Percentiles rank a stretch among this genome's conserved stretches.
Conservation (phyloP, 352 stramenopile genomes). For the Phytophthora multivora region DNA sequence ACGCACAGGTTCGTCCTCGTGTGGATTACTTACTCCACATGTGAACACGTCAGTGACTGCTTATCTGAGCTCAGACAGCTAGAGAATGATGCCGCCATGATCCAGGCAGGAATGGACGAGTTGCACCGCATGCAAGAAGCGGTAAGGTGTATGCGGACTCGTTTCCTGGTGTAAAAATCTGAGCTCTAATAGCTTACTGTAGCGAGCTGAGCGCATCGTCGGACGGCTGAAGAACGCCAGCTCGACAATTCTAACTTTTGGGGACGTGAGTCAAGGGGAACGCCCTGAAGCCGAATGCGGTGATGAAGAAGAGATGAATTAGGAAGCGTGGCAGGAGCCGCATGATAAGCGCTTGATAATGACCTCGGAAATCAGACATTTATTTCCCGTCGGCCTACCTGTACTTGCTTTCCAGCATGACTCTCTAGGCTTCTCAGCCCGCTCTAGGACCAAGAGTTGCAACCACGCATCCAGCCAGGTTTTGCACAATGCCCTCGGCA, state of each 20-base stretch:
- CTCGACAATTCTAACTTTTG: slow-evolving; percentile 62
- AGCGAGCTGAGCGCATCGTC: slow-evolving; percentile 50
- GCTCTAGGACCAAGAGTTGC: slow-evolving; percentile 26
- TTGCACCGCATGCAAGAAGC: slow-evolving; percentile 59
- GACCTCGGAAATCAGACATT: slow-evolving; percentile 30
- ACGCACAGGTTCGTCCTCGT: slow-evolving; percentile 31
- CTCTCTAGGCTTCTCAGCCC: slow-evolving; percentile 26
- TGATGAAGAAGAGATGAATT: slow-evolving; percentile 30
- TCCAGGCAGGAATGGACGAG: slow-evolving; percentile 68
- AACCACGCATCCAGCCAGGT: slow-evolving; percentile 5
- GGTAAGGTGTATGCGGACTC: slow-evolving; percentile 24
- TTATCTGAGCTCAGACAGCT: slow-evolving; percentile 42
- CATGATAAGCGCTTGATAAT: slow-evolving; percentile 1
- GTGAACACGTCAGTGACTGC: too few relatives aligned
- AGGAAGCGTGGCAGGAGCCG: slow-evolving; percentile 8
- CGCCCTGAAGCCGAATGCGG: slow-evolving; percentile 12
- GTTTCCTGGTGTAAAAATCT: neutral
- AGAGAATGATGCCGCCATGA: slow-evolving; percentile 52
- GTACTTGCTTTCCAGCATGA: slow-evolving; percentile 27
- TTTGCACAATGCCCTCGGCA: slow-evolving; percentile 12
- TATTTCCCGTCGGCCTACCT: slow-evolving; percentile 32
- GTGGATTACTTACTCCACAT: neutral
- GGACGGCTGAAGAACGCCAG: slow-evolving; percentile 53
- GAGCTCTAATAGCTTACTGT: neutral
- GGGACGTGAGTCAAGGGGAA: slow-evolving; percentile 26